Evolutionary conservation across 2,329 filamentous ascomycete species (phyloP), one percentile per base, ranked within the genome.

Genomic region (Diplodia seriata): DNA sequence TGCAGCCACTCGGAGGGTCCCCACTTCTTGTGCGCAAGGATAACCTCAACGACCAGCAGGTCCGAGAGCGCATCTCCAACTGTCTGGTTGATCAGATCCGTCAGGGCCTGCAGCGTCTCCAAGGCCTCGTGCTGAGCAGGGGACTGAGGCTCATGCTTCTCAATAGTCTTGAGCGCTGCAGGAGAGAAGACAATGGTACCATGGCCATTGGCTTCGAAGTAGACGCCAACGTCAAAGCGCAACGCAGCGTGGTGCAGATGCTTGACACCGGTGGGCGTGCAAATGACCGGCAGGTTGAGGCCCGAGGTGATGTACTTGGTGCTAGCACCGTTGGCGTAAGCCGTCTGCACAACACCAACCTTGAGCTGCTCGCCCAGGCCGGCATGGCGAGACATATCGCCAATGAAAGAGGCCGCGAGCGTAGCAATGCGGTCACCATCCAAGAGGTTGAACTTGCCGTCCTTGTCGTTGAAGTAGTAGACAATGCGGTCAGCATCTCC

Each of bases 201-300:
- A 80, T 99, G 95, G 36, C 95, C 95, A 77, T 99, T 99, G 71
- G 95, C 95, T 83, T 99, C 95, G 75, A 99, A 99, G 83, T 99
- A 99, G 64, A 98, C 93, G 68, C 95, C 95, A 67, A 98, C 90
- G 75, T 99, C 95, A 74, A 96, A 97, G 72, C 94, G 92, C 75
- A 92, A 89, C 49, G 95, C 95, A n/a, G 93, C 95, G 76, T 98
- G 95, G 81, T 99, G 95, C 70, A 99, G 87, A 81, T 97, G 92
- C 85, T 99, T 99, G 70, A 99, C 95, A 72, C 95, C 95, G 0
- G 95, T 99, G 15, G 93, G 90, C 1, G 95, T 98, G 85, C 92
- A 97, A 69, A 96, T 90, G 26, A 97, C 92, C 59, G 94, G 94
- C 51, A 99, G 88, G 75, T 91, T 91, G 67, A 98, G 86, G 71